Evolutionary conservation across 192 early-diverging fungal genomes (phyloP), one percentile per base, ranked within the genome.

Genomic region (Backusella westeae): DNA sequence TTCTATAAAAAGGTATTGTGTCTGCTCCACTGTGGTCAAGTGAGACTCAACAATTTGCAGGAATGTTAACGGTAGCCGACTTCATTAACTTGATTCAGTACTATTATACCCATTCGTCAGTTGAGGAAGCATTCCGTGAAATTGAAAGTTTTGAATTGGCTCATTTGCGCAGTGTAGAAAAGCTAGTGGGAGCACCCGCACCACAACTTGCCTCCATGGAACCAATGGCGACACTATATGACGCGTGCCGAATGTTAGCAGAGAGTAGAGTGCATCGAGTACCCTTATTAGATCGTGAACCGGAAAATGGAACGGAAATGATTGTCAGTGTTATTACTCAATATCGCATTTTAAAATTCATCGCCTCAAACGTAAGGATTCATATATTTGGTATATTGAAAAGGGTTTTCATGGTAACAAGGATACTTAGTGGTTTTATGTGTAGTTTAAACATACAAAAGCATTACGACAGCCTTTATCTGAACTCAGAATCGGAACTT

Each of bases 1-100:
- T 69, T 81, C 34, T 71, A 75, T 67, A 80, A 63, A 39, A 80
- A 96, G 94, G 94, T 14, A 90, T 98, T 75, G 96, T 97, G 65
- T 96, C 95, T 9, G 96, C 96, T 29, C 96, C 96, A 56, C 85
- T 99, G 59, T 99, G 95, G 93, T 92, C 95, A 75, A 93, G 94
- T 3, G 76, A 81, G 2, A 85, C 86, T 7, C 91, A 94, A 67
- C 88, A 88, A 81, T 98, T 96, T 79, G 92, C 93, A 1, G 97
- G 97, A 65, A 97, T 99, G 95, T 85, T 99, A 81, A 97, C 96
- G 19, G 96, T 97, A 9, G 94, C 96, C 1, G 97, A 99, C 80
- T 94, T 99, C 80, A 94, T 99, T 52, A 93, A 96, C 80, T 82
- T 99, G 76, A 95, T 99, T 34, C 90, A 94, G 79, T 95, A 95